Percentiles rank a stretch among this genome's conserved stretches.
phyloP scores from a whole-genome alignment of 2,329 filamentous ascomycete species.

The Pseudogymnoascus sp. region DNA sequence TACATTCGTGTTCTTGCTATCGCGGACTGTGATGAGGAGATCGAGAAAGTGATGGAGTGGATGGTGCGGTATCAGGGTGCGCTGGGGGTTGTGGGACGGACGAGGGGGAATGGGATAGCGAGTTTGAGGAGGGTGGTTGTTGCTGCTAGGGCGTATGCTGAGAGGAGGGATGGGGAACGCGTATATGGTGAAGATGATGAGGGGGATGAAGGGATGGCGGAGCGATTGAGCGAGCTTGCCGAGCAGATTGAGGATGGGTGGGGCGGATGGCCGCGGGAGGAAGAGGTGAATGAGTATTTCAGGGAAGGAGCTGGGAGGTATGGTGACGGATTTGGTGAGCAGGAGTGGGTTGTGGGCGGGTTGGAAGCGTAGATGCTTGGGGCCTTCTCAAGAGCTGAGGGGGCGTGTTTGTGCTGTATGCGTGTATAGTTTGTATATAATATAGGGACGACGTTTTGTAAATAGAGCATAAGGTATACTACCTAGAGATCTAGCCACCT shows the following conservation, averaged over 20 bases:
- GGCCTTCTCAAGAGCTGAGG: slow-evolving; percentile 3
- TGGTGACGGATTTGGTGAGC: neutral
- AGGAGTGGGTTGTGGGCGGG: neutral
- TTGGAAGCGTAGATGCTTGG: neutral
- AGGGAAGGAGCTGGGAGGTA: neutral
- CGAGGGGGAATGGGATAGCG: slow-evolving; percentile 17
- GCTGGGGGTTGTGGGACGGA: slow-evolving; percentile 16
- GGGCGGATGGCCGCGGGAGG: slow-evolving; percentile 26
- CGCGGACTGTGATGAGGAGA: slow-evolving; percentile 51
- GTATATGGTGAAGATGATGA: slow-evolving; percentile 12
- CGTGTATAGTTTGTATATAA: neutral
- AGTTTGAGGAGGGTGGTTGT: slow-evolving; percentile 20
- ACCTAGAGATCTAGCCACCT: too few species aligned
- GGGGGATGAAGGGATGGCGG: neutral
- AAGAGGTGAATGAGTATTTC: slow-evolving; percentile 13
- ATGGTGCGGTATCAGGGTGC: slow-evolving; percentile 42
- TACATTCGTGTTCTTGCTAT: slow-evolving; percentile 59
- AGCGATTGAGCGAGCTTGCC: slow-evolving; percentile 15
- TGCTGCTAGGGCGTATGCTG: slow-evolving; percentile 19
- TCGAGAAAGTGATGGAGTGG: slow-evolving; percentile 53
- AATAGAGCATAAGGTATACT: neutral
- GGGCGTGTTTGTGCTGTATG: neutral
- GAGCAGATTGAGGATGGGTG: slow-evolving; percentile 19
- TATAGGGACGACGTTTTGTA: neutral
- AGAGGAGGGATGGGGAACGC: slow-evolving; percentile 11